These are phyloP conservation scores for Leucoagaricus sp. DNA, from an alignment of 1,284 basidiomycete species.

Conservation along the genomic window DNA sequence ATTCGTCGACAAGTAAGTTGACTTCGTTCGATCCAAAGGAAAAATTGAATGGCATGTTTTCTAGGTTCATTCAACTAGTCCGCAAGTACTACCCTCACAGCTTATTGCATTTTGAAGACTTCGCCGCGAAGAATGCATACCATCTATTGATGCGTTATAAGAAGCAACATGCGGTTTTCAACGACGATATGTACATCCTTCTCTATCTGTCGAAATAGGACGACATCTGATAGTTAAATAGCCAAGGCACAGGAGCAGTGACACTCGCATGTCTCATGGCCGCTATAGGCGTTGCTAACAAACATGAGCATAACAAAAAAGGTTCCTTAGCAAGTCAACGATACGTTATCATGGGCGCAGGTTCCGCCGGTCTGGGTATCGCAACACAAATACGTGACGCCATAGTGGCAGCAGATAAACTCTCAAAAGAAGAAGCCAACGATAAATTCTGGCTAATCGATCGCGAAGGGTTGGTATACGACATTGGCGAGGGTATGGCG, in stretches of 20 bases:
- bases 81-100: constrained; percentile 45
- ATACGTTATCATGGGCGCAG: constrained; percentile 79
- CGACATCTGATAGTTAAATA: constrained; percentile 28
- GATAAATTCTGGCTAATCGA: constrained; percentile 69
- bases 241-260: constrained; percentile 86
- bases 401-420: constrained; percentile 61
- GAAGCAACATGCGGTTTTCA: constrained; percentile 71
- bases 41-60: neutral
- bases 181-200: constrained; percentile 69
- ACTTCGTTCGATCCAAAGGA: neutral
- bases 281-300: constrained; percentile 70
- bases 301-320: constrained; percentile 25
- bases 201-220: neutral
- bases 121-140: constrained; percentile 76
- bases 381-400: constrained; percentile 73
- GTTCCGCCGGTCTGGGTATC: constrained; percentile 84
- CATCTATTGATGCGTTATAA: constrained; percentile 71
- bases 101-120: constrained; percentile 79
- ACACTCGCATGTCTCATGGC: constrained; percentile 79
- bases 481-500: constrained; percentile 24
- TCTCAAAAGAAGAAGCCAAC: constrained; percentile 62
- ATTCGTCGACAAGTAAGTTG: constrained; percentile 64
- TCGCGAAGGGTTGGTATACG: constrained; percentile 43
- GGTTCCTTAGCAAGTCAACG: constrained; percentile 71
- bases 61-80: constrained; percentile 50